phyloP scores from a whole-genome alignment of 2,329 filamentous ascomycete genomes.

The Trichoderma hamatum region DNA sequence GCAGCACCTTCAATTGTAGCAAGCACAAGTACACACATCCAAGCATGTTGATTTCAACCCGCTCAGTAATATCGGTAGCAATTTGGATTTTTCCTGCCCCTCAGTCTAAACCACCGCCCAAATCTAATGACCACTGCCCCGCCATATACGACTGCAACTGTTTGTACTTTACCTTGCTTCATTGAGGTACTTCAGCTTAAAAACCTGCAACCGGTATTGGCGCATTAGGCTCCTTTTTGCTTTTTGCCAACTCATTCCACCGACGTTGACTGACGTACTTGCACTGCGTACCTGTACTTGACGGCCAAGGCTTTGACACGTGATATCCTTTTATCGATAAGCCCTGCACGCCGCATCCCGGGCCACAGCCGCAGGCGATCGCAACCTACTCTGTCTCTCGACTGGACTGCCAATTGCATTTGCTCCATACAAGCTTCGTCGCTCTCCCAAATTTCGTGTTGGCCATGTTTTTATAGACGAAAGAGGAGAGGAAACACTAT shows the following conservation, averaged over 20 bases:
- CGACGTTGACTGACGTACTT: not conserved
- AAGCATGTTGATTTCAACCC: not conserved
- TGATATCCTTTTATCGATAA: constrained; percentile 26
- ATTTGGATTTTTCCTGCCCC: not conserved
- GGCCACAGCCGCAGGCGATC: constrained; percentile 14
- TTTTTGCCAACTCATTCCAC: not conserved
- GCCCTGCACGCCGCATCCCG: not conserved
- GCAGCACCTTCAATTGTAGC: not conserved
- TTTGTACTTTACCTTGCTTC: not conserved
- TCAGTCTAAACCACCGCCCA: not conserved
- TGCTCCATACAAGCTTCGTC: constrained; percentile 4
- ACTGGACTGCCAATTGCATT: not conserved
- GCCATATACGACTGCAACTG: not conserved
- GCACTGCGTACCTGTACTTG: not conserved
- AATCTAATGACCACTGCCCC: not conserved
- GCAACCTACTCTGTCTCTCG: constrained; percentile 7
- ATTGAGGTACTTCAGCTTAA: not conserved
- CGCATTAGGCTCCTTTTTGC: not conserved
- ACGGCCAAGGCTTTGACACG: constrained; percentile 5
- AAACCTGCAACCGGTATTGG: not conserved
- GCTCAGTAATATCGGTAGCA: not conserved
- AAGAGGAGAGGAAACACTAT: not conserved
- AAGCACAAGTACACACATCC: not conserved
- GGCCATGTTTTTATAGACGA: constrained; percentile 24
- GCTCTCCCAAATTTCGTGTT: not conserved